Base-by-base conservation (phyloP, 345 rosid genomes). In the Chamaenerion angustifolium region DNA sequence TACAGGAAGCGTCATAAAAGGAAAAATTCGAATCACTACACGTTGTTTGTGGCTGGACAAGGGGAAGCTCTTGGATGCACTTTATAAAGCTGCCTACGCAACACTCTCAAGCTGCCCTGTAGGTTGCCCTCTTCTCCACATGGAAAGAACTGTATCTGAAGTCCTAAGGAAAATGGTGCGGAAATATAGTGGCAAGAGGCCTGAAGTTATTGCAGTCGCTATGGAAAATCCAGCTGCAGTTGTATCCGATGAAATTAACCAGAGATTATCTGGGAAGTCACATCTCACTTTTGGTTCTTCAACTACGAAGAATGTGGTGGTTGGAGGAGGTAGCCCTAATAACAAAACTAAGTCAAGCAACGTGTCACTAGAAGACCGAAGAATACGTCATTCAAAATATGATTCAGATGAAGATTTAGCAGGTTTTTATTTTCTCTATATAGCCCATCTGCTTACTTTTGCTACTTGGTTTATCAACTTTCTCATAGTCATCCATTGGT, bases 31-130 rank as follows among this genome's bases (percentile, higher is more conserved):
- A 71, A 87, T 92, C 69, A 82, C 96, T 14, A 92, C 98, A 9
- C 83, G 96, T 18, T 87, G 98, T 70, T 74, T 92, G 68, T 92
- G 98, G 98, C 80, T 92, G 60, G 98, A 92, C 68, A 87, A 87
- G 66, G 95, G 98, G 57, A 82, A 78, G 72, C 96, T 92, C 23
- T 72, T 87, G 50, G 95, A 87, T 60, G 88, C 88, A 48, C 88
- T 92, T 48, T 70, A 84, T 65, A 84, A 80, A 71, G 98, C 93
- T 61, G 96, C 98, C 42, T 84, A 82, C 65, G 98, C 90, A 51
- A 70, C 96, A 49, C 77, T 87, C 37, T 82, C 95, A 47, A 87
- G 95, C 58, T 87, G 93, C 73, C 95, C 96, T 27, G 81, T 79
- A 56, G 82, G 61, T 23, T 77, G 93, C 64, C 96, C 96, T 60